Percentiles rank a stretch among this genome's conserved stretches.
These are phyloP conservation scores for Camellia granthamiana DNA, from an alignment of 148 eudicot genomes.

Conservation along the genomic window DNA sequence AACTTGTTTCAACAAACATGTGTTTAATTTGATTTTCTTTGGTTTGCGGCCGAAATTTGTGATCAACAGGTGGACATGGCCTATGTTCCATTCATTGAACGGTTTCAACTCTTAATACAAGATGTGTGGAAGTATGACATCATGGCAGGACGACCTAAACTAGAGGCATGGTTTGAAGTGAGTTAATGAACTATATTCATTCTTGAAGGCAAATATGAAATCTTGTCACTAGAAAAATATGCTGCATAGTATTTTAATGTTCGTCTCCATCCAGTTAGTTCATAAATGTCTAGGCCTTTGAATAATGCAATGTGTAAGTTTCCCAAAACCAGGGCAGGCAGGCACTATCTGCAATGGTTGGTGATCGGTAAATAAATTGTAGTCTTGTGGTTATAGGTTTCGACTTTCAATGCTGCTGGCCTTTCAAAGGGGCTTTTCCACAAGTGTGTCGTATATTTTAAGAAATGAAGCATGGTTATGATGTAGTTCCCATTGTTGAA, in stretches of 20 bases:
- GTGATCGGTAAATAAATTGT: too few species aligned
- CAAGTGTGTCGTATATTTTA: too few species aligned
- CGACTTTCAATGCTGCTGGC: too few species aligned
- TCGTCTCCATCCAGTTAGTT: not conserved
- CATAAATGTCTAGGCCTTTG: not conserved
- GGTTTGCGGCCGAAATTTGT: not conserved
- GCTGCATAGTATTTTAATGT: not conserved
- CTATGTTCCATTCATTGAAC: slow-evolving; percentile 69
- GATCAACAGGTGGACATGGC: slow-evolving; percentile 47
- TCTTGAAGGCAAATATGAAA: not conserved
- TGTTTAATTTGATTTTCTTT: not conserved
- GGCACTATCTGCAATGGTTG: too few species aligned
- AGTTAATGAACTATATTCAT: not conserved
- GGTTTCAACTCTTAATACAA: slow-evolving; percentile 52
- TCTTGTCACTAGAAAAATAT: too few species aligned
- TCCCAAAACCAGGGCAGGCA: too few species aligned
- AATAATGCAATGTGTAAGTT: not conserved
- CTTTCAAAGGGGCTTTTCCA: too few species aligned
- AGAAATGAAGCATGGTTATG: not conserved
- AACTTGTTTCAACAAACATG: not conserved
- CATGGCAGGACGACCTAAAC: slow-evolving; percentile 49
- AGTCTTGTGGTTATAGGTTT: too few species aligned
- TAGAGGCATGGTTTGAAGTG: slow-evolving; percentile 73
- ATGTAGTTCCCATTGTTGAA: not conserved
- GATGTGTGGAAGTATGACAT: slow-evolving; percentile 66